phyloP scores from a whole-genome alignment of 495 filamentous ascomycete species.

The Aspergillus wentii region DNA sequence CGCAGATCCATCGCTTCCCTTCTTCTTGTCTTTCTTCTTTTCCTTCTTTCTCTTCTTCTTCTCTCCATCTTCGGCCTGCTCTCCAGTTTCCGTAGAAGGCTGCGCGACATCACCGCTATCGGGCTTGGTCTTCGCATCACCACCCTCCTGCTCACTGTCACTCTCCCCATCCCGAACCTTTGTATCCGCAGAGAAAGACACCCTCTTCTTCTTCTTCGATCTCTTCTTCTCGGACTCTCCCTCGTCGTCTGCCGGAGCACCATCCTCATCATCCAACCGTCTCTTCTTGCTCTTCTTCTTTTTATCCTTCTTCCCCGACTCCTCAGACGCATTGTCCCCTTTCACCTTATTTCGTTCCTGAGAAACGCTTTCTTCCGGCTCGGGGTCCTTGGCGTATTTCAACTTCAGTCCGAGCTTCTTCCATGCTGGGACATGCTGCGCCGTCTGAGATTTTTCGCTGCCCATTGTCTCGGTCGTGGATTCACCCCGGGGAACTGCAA shows the following conservation, averaged over 20 bases:
- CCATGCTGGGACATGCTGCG: slow-evolving; percentile 62
- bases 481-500: not conserved
- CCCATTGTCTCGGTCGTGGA: slow-evolving; percentile 11
- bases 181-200: slow-evolving; percentile 69
- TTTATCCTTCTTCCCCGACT: slow-evolving; percentile 13
- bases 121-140: slow-evolving; percentile 9
- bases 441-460: slow-evolving; percentile 12
- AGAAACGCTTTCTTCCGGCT: slow-evolving; percentile 17
- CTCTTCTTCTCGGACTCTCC: slow-evolving; percentile 11
- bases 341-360: slow-evolving; percentile 6
- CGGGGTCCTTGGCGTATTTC: slow-evolving; percentile 53
- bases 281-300: slow-evolving; percentile 17
- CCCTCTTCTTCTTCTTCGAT: slow-evolving; percentile 55
- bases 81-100: slow-evolving; percentile 3
- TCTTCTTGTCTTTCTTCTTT: slow-evolving; percentile 30
- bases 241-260: not conserved
- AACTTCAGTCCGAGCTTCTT: slow-evolving; percentile 73
- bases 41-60: slow-evolving; percentile 32
- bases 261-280: slow-evolving; percentile 5
- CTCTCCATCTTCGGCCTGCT: slow-evolving; percentile 23
- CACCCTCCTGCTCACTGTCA: slow-evolving; percentile 18
- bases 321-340: slow-evolving; percentile 4
- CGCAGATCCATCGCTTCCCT: slow-evolving; percentile 6
- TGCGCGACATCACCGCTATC: slow-evolving; percentile 10
- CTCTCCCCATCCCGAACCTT: slow-evolving; percentile 56